Base-by-base conservation (phyloP, 768 basidiomycete species). In the Agrocybe pediades region DNA sequence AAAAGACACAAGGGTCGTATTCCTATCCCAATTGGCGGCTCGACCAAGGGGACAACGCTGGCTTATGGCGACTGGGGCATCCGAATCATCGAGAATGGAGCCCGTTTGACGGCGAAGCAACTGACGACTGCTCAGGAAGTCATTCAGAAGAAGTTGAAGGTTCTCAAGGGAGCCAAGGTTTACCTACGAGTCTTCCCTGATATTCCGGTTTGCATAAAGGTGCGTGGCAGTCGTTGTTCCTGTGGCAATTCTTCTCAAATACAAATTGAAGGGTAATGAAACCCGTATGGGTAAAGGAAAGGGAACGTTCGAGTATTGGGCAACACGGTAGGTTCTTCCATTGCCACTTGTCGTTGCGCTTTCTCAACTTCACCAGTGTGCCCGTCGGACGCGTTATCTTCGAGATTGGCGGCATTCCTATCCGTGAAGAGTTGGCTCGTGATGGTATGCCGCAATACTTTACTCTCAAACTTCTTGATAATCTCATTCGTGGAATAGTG, bases 201-300 rank as follows among this genome's bases (percentile, higher is more conserved):
- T 72, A 87, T 97, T 54, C 95, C 95, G 2, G 95, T 99, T 55
- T 97, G 95, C 76, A 87, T 98, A 50, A 98, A 99, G 84, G 93
- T 92, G 54, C 41, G 77, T 63, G 7, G 30, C 15, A 45, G 24
- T 42, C 15, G 13, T 1, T 42, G 27, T 29, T 9, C 39, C 44
- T 44, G 13, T 49, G 46, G 16, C n/a, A 6, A n/a, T 20, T 42
- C n/a, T n/a, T 54, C 20, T 43, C 9, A 57, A 26, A 30, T 13
- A 9, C 17, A 23, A 26, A 29, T 17, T 25, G 20, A 53, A 94
- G 92, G 96, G 97, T 49, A 98, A 97, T 62, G 95, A 98, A 71
- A 95, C 94, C 5, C 90, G 97, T 80, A 98, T 98, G 97, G 97
- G 97, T 46, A 98, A 98, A 73, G 97, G 97, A 54, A 99, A 99